phyloP scores from a whole-genome alignment of 1,284 basidiomycete species.

The Microbotryum lychnidis-dioicae region DNA sequence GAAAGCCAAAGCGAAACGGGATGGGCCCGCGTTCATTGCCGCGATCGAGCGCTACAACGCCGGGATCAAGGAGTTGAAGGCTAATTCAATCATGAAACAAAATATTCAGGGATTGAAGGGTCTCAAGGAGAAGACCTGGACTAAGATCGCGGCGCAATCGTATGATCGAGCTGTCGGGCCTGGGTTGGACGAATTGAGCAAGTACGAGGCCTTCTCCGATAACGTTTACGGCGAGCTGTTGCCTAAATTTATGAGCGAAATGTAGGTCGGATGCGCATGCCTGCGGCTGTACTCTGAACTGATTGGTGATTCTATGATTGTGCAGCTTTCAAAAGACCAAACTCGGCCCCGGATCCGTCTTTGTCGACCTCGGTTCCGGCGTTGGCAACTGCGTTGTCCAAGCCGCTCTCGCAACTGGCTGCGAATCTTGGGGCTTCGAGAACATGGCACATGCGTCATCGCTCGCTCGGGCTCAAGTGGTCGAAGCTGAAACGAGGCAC shows the following conservation, averaged over 20 bases:
- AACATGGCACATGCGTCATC: slow-evolving; percentile 46
- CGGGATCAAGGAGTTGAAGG: slow-evolving; percentile 41
- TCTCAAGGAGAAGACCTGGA: slow-evolving; percentile 42
- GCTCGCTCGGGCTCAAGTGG: slow-evolving; percentile 45
- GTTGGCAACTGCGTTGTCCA: slow-evolving; percentile 51
- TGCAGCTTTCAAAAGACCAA: slow-evolving; percentile 35
- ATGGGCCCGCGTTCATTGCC: slow-evolving; percentile 46
- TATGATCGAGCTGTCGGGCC: slow-evolving; percentile 51
- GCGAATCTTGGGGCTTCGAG: slow-evolving; percentile 47
- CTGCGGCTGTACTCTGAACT: neutral
- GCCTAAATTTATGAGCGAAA: slow-evolving; percentile 42
- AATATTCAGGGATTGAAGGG: slow-evolving; percentile 37
- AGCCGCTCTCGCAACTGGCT: slow-evolving; percentile 47
- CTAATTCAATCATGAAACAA: slow-evolving; percentile 36
- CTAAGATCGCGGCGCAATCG: slow-evolving; percentile 46
- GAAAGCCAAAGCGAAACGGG: slow-evolving; percentile 46
- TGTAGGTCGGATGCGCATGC: slow-evolving; percentile 20
- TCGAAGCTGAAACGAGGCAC: slow-evolving; percentile 46
- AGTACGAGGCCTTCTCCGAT: slow-evolving; percentile 41
- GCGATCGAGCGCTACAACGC: slow-evolving; percentile 47
- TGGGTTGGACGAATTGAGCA: slow-evolving; percentile 44
- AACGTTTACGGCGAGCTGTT: slow-evolving; percentile 43
- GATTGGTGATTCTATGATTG: neutral
- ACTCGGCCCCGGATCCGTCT: slow-evolving; percentile 38
- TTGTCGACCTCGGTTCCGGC: slow-evolving; percentile 50